Evolutionary conservation across 352 stramenopile species (phyloP).

Genomic region (Globisporangium mamillatum): DNA sequence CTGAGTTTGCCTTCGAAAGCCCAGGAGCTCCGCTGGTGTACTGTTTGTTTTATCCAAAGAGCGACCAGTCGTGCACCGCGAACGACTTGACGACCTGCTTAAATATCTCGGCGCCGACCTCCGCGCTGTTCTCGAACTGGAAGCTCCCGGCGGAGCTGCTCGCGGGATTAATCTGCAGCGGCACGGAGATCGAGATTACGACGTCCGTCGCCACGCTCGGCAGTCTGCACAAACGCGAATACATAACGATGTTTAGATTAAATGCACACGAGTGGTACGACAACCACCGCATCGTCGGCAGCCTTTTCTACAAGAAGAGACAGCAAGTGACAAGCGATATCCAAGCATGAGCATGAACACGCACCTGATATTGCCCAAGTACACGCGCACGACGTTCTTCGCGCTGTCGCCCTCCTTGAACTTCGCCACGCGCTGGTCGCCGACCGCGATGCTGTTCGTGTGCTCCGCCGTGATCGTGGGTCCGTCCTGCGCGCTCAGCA

Average conservation of each 20-base stretch:
- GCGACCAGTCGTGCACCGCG: conserved; percentile 66
- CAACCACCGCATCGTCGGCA: neutral
- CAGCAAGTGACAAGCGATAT: neutral
- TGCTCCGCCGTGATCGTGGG: conserved; percentile 39
- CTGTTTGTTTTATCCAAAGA: conserved; percentile 32
- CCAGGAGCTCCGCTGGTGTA: neutral
- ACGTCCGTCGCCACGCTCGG: conserved; percentile 76
- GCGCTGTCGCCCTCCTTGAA: conserved; percentile 77
- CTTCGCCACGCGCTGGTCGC: conserved; percentile 81
- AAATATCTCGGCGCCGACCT: conserved; percentile 70
- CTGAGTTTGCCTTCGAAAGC: neutral
- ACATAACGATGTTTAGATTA: neutral
- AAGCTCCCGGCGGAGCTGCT: conserved; percentile 67
- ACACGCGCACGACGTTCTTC: conserved; percentile 86
- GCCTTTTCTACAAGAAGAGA: neutral
- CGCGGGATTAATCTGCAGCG: conserved; percentile 68
- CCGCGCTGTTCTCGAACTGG: conserved; percentile 61
- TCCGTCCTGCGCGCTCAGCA: conserved; percentile 23
- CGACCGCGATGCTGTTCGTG: conserved; percentile 49
- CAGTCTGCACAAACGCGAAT: conserved; percentile 25
- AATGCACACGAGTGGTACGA: neutral
- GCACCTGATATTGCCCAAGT: conserved; percentile 66
- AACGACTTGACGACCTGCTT: conserved; percentile 70
- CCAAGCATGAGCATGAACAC: neutral
- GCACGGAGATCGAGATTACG: conserved; percentile 76